Base-by-base conservation (phyloP, 306 rosid species). In the Trifolium dubium region DNA sequence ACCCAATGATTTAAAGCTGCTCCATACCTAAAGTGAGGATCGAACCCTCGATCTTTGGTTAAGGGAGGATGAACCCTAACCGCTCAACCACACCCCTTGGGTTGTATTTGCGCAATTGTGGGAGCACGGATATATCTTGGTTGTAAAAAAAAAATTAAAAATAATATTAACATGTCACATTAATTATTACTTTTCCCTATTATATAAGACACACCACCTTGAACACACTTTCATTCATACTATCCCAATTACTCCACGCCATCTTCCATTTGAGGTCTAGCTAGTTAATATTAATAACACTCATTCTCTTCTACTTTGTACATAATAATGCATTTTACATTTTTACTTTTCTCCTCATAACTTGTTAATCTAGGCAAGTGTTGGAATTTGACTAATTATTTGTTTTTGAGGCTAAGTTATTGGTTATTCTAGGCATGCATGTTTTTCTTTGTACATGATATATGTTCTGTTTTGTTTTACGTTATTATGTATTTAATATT, bases 181-280 rank as follows among this genome's bases (percentile, higher is more conserved):
- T 64, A 32, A 56, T 43, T 31, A 49, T 32, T 74, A 5, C 17
- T 14, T 39, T 67, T 32, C 56, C 14, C 19, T 10, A 75, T 49
- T 75, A 62, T 73, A 60, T 55, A 67, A 17, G 43, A 17, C 73
- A 13, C 71, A 13, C 62, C 69, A 28, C 28, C 39, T 35, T 67
- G 35, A 49, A 28, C 76, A 67, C 7, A 63, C 32, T 67, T 67
- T 78, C 81, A 53, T 18, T 44, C 79, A 77, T 80, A 19, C 54
- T 29, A 40, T 71, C 10, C 73, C 17, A 29, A 30, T 7, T 37
- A 10, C 67, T 39, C 50, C 44, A 5, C 62, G 51, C 49, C 34
- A 10, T 69, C 47, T 60, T 68, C 44, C 44, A 5, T 67, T 69
- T 55, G 77, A 83, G 79, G 85, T 77, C 41, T 60, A 56, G 15